Conservation (phyloP, 2,329 filamentous ascomycete species). For the Helotiales sp. region DNA sequence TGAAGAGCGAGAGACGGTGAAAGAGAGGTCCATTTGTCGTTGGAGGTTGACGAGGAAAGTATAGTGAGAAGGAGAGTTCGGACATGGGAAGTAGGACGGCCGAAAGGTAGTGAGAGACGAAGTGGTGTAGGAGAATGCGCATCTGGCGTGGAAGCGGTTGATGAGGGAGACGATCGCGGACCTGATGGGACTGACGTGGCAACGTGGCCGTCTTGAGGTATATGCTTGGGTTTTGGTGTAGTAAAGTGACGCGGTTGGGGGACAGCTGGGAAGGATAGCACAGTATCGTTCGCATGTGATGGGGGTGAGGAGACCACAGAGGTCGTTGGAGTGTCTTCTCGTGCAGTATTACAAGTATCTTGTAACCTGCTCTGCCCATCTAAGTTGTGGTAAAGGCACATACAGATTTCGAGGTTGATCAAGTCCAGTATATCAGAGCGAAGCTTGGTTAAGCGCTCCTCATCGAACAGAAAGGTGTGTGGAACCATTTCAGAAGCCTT, state of each 20-base stretch:
- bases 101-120: slow-evolving; percentile 29
- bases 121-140: slow-evolving; percentile 36
- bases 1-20: slow-evolving; percentile 41
- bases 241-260: slow-evolving; percentile 39
- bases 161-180: slow-evolving; percentile 39
- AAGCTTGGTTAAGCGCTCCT: slow-evolving; percentile 65
- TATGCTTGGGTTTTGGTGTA: slow-evolving; percentile 26
- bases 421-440: slow-evolving; percentile 65
- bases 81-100: slow-evolving; percentile 31
- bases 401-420: slow-evolving; percentile 66
- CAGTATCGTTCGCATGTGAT: slow-evolving; percentile 35
- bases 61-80: slow-evolving; percentile 39
- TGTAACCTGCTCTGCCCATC: slow-evolving; percentile 31
- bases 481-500: slow-evolving; percentile 53
- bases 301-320: slow-evolving; percentile 36
- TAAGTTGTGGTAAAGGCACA: slow-evolving; percentile 38
- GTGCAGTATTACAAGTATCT: too few species aligned
- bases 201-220: slow-evolving; percentile 31
- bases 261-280: slow-evolving; percentile 38
- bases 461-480: slow-evolving; percentile 67
- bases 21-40: slow-evolving; percentile 38
- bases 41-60: slow-evolving; percentile 35
- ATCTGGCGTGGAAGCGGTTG: slow-evolving; percentile 37
- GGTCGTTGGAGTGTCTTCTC: slow-evolving; percentile 35
- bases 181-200: slow-evolving; percentile 33